Evolutionary conservation across 176 grass and related monocot species (phyloP).

Genomic region (Carex cristatella): DNA sequence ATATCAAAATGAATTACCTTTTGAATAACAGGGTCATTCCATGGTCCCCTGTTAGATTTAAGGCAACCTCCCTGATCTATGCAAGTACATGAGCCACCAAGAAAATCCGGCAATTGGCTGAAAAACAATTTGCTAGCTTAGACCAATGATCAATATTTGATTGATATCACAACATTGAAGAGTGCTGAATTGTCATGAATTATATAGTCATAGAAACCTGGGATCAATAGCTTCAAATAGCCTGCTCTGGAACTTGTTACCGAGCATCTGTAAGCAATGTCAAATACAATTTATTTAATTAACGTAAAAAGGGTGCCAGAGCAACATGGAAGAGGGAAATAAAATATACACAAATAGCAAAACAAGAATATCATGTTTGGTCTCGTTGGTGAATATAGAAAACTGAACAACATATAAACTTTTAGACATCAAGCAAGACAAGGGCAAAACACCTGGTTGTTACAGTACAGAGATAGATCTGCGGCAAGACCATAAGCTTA

Average conservation of each 20-base stretch:
- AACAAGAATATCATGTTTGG: not conserved
- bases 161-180: constrained; percentile 3
- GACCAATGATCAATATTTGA: not conserved
- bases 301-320: not conserved
- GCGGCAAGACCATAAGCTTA: not conserved
- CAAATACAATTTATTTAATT: not conserved
- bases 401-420: not conserved
- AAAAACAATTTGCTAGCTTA: constrained; percentile 25
- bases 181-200: not conserved
- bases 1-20: constrained; percentile 4
- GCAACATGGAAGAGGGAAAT: not conserved
- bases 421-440: not conserved
- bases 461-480: not conserved
- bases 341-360: not conserved
- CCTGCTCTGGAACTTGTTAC: constrained; percentile 69
- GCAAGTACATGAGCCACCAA: constrained; percentile 87
- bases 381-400: not conserved
- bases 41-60: constrained; percentile 87
- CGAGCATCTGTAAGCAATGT: constrained; percentile 54
- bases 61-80: constrained; percentile 74
- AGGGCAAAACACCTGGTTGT: not conserved
- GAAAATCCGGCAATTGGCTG: constrained; percentile 94
- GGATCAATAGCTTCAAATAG: constrained; percentile 89
- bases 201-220: constrained; percentile 42
- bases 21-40: constrained; percentile 82